Evolutionary conservation across 163 green algal genomes (phyloP).

Genomic region (Chlamydomonas reinhardtii): DNA sequence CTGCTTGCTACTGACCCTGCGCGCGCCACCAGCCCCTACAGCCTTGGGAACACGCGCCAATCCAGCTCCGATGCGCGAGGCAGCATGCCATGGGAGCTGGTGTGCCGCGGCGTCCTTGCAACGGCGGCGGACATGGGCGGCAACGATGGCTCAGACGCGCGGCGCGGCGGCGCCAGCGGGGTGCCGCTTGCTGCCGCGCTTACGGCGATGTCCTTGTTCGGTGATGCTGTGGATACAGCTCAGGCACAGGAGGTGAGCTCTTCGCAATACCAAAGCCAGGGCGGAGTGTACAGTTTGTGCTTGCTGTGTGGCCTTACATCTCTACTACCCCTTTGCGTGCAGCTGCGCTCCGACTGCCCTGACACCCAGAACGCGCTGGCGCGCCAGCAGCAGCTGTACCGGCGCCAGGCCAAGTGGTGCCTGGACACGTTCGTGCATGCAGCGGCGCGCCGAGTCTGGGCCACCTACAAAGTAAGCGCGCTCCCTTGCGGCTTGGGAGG

Average conservation of each 20-base stretch:
- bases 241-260: too few relatives aligned
- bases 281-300: too few relatives aligned
- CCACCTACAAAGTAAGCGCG: constrained; percentile 25
- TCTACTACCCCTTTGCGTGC: too few relatives aligned
- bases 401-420: constrained; percentile 33
- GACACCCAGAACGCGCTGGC: too few relatives aligned
- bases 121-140: neutral
- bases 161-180: neutral
- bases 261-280: too few relatives aligned
- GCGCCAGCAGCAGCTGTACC: too few relatives aligned
- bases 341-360: too few relatives aligned
- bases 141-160: neutral
- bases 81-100: constrained; percentile 29
- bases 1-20: constrained; percentile 10
- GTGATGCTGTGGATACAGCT: constrained; percentile 1
- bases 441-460: neutral
- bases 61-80: constrained; percentile 8
- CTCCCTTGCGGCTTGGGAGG: too few relatives aligned
- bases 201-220: constrained; percentile 17
- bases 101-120: neutral
- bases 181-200: constrained; percentile 7
- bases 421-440: neutral
- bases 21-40: too few relatives aligned
- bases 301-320: too few relatives aligned
- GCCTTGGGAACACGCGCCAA: too few relatives aligned